These are phyloP conservation scores for Discostella pseudostelligera DNA, from an alignment of 108 stramenopile species.

Conservation along the genomic window DNA sequence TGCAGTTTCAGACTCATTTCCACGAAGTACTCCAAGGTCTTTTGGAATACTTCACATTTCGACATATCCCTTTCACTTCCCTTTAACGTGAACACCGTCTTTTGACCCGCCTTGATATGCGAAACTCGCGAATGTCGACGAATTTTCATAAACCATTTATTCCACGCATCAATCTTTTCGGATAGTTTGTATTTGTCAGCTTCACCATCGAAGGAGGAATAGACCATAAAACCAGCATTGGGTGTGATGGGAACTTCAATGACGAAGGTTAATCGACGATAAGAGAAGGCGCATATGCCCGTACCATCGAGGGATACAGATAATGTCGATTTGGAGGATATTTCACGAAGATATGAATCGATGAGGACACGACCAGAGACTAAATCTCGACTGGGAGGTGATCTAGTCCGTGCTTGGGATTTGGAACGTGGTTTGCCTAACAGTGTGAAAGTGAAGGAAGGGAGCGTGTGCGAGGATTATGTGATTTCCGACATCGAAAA, in stretches of 20 bases:
- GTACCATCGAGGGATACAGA: slow-evolving; percentile 35
- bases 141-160: slow-evolving; percentile 32
- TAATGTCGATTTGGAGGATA: slow-evolving; percentile 32
- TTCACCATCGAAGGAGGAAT: slow-evolving; percentile 30
- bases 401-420: slow-evolving; percentile 8
- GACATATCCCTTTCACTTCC: slow-evolving; percentile 31
- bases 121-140: slow-evolving; percentile 24
- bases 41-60: slow-evolving; percentile 34
- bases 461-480: not conserved
- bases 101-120: slow-evolving; percentile 26
- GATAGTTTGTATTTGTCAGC: slow-evolving; percentile 8
- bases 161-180: slow-evolving; percentile 37
- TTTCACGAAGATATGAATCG: slow-evolving; percentile 40
- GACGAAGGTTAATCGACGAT: slow-evolving; percentile 35
- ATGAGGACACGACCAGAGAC: slow-evolving; percentile 31
- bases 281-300: slow-evolving; percentile 45
- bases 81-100: slow-evolving; percentile 39
- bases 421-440: slow-evolving; percentile 33
- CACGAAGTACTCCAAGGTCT: slow-evolving; percentile 39
- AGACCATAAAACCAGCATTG: slow-evolving; percentile 36
- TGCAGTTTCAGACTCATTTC: slow-evolving; percentile 42
- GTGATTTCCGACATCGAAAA: no score
- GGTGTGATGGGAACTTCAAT: slow-evolving; percentile 39
- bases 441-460: not conserved
- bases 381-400: slow-evolving; percentile 14